phyloP scores from a whole-genome alignment of 768 basidiomycete genomes.

The Baorangia bicolor region DNA sequence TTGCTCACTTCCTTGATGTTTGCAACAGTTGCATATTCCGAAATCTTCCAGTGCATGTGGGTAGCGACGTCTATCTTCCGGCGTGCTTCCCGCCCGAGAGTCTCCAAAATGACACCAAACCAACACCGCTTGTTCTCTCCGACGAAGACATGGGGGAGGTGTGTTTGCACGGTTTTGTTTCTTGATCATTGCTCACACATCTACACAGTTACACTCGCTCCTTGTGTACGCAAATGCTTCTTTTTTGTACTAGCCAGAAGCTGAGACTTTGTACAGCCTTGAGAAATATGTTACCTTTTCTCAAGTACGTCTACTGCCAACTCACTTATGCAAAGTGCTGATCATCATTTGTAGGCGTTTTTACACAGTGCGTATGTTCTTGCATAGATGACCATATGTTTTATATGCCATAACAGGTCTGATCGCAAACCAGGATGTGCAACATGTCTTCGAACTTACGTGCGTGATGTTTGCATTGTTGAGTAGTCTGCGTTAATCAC shows the following conservation, averaged over 20 bases:
- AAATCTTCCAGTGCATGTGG: slow-evolving; percentile 31
- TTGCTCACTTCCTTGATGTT: not conserved
- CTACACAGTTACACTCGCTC: slow-evolving; percentile 51
- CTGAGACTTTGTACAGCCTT: slow-evolving; percentile 42
- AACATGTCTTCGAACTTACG: slow-evolving; percentile 30
- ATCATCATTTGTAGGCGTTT: slow-evolving; percentile 17
- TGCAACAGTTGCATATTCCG: slow-evolving; percentile 47
- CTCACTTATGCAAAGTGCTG: slow-evolving; percentile 39
- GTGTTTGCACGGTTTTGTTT: not conserved
- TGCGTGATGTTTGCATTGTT: slow-evolving; percentile 2
- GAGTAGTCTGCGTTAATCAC: slow-evolving; percentile 14
- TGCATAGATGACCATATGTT: not conserved
- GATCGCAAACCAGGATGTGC: slow-evolving; percentile 22
- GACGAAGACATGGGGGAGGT: slow-evolving; percentile 51
- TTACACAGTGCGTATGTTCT: slow-evolving; percentile 16
- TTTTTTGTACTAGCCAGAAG: slow-evolving; percentile 9
- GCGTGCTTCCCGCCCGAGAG: slow-evolving; percentile 49
- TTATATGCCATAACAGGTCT: slow-evolving; percentile 15
- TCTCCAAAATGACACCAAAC: slow-evolving; percentile 15
- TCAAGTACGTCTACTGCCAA: slow-evolving; percentile 13
- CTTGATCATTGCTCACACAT: not conserved
- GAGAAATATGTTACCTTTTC: slow-evolving; percentile 33
- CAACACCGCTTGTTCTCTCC: slow-evolving; percentile 34
- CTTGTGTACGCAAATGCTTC: slow-evolving; percentile 46
- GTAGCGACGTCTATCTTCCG: slow-evolving; percentile 47